Evolutionary conservation across 2,329 filamentous ascomycete genomes (phyloP).

Genomic region (Ophiostoma sp.): DNA sequence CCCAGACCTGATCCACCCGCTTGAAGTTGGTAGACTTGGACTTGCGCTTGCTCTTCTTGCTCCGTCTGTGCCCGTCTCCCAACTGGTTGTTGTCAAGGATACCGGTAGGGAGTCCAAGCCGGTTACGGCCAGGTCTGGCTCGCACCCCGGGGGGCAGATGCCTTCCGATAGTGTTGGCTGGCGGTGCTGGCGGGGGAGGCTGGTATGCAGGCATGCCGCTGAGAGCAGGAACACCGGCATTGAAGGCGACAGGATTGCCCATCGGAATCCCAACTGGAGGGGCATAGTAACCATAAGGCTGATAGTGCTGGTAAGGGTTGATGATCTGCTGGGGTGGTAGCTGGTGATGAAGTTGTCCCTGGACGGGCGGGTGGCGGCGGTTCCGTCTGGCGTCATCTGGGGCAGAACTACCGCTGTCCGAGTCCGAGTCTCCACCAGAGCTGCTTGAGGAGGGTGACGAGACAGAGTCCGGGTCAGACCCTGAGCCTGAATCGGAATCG

Average conservation of each 20-base stretch:
- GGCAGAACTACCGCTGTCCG: neutral
- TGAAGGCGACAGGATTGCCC: neutral
- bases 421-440: neutral
- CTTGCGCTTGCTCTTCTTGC: conserved; percentile 20
- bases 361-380: neutral
- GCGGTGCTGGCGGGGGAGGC: neutral
- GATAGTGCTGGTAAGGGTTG: neutral
- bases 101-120: neutral
- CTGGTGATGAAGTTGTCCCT: neutral
- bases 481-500: neutral
- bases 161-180: neutral
- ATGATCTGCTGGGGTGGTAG: neutral
- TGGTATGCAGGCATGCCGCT: neutral
- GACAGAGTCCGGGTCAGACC: neutral
- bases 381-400: neutral
- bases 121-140: neutral
- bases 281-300: neutral
- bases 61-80: neutral
- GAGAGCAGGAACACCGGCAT: neutral
- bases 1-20: conserved; percentile 52
- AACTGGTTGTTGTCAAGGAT: neutral
- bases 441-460: neutral
- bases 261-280: neutral
- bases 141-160: neutral
- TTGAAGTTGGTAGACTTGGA: conserved; percentile 39